A percentile compares a stretch with the other conserved stretches of the same genome.
Evolutionary conservation across 2,329 filamentous ascomycete species (phyloP).

Genomic region (Stachybotrys chlorohalonatus): DNA sequence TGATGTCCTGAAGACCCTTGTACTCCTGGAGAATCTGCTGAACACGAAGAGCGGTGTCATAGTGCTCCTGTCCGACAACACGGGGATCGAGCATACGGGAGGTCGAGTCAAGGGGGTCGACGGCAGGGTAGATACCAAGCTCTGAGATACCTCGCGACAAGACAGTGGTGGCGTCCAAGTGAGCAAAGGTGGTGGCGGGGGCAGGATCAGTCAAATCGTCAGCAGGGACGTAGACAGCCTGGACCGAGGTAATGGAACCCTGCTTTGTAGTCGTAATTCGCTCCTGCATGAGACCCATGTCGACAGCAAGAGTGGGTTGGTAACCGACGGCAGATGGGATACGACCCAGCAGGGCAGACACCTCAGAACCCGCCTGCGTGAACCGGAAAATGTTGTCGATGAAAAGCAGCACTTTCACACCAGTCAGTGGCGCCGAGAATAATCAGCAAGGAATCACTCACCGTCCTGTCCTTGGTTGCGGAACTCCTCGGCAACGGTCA

Average conservation of each 20-base stretch:
- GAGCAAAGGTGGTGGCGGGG: constrained; percentile 97
- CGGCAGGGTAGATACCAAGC: constrained; percentile 99
- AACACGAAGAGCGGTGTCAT: constrained; percentile 85
- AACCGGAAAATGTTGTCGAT: constrained; percentile 99
- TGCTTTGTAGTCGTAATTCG: constrained; percentile 99
- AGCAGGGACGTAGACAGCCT: constrained; percentile 99
- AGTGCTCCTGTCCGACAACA: constrained; percentile 97
- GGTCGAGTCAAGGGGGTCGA: constrained; percentile 99
- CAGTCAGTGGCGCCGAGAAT: not conserved
- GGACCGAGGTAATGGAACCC: constrained; percentile 99
- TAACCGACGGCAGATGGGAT: constrained; percentile 99
- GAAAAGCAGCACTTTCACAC: constrained; percentile 74
- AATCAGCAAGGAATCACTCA: constrained; percentile 28
- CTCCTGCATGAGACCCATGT: constrained; percentile 99
- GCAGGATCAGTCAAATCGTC: constrained; percentile 99
- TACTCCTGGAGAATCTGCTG: constrained; percentile 99
- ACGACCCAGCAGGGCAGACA: constrained; percentile 98
- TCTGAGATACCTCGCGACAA: constrained; percentile 99
- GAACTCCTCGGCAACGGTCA: constrained; percentile 78
- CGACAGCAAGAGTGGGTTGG: constrained; percentile 95
- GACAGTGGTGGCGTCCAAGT: constrained; percentile 99
- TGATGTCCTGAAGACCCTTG: constrained; percentile 99
- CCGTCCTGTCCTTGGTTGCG: constrained; percentile 74
- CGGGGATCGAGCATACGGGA: constrained; percentile 99
- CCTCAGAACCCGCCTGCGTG: constrained; percentile 99